These are phyloP conservation scores for Pugionium dolabratum DNA, from an alignment of 345 rosid genomes.

Conservation along the genomic window DNA sequence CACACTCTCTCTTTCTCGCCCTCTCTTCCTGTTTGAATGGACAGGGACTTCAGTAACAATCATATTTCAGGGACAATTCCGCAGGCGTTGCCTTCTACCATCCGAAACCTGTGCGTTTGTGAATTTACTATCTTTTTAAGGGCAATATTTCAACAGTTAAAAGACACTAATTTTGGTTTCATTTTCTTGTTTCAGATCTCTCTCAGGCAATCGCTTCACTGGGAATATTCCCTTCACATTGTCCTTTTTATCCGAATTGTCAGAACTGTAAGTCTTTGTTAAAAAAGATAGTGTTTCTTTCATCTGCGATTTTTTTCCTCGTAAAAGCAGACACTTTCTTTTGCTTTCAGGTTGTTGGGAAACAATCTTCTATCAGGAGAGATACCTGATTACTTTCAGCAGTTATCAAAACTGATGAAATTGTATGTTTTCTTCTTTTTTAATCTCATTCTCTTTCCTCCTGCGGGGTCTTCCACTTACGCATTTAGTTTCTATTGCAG, in stretches of 20 bases:
- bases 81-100: slow-evolving; percentile 60
- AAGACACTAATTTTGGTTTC: slow-evolving; percentile 16
- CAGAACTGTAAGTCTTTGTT: slow-evolving; percentile 54
- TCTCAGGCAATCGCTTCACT: slow-evolving; percentile 58
- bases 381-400: slow-evolving; percentile 77
- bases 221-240: slow-evolving; percentile 62
- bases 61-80: slow-evolving; percentile 84
- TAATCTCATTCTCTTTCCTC: slow-evolving; percentile 8
- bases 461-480: slow-evolving; percentile 26
- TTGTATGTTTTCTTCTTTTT: slow-evolving; percentile 49
- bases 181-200: slow-evolving; percentile 49
- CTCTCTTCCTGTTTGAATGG: slow-evolving; percentile 20
- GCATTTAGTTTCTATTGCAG: slow-evolving; percentile 43
- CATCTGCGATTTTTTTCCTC: background rate
- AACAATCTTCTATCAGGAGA: slow-evolving; percentile 64
- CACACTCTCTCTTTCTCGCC: slow-evolving; percentile 3
- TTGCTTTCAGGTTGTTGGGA: slow-evolving; percentile 56
- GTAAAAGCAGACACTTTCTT: slow-evolving; percentile 3
- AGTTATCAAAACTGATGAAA: slow-evolving; percentile 50
- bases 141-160: background rate
- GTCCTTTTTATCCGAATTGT: slow-evolving; percentile 47
- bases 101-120: slow-evolving; percentile 64
- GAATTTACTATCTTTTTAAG: background rate
- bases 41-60: slow-evolving; percentile 88
- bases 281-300: slow-evolving; percentile 15